These are phyloP conservation scores for Yamadazyma atmosphaerica DNA, from an alignment of 1,139 yeast genomes.

Conservation along the genomic window DNA sequence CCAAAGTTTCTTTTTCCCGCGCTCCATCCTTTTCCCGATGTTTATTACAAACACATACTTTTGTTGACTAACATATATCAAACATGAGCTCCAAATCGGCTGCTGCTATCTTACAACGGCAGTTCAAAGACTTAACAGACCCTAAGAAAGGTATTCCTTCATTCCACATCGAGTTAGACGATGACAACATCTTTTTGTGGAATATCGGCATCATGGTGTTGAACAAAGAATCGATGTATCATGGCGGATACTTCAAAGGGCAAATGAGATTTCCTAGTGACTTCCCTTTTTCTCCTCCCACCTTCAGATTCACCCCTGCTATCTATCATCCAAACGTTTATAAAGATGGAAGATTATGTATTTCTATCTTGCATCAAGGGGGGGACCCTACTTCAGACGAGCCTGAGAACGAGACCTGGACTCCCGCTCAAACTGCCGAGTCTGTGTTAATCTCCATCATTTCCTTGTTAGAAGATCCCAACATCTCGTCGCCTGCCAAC, in stretches of 20 bases:
- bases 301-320: slow-evolving; percentile 90
- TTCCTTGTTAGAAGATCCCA: slow-evolving; percentile 89
- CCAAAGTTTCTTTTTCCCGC: background rate
- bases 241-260: slow-evolving; percentile 95
- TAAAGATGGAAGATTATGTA: slow-evolving; percentile 89
- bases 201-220: slow-evolving; percentile 91
- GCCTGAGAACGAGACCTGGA: slow-evolving; percentile 92
- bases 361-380: slow-evolving; percentile 85
- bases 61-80: background rate
- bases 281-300: slow-evolving; percentile 90
- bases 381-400: slow-evolving; percentile 90
- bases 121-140: slow-evolving; percentile 89
- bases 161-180: slow-evolving; percentile 83
- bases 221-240: slow-evolving; percentile 84
- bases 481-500: slow-evolving; percentile 90
- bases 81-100: slow-evolving; percentile 53
- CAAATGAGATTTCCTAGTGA: slow-evolving; percentile 92
- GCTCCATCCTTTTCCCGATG: background rate
- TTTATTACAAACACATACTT: background rate
- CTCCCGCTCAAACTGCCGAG: slow-evolving; percentile 95
- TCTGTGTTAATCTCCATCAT: slow-evolving; percentile 86
- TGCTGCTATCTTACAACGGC: slow-evolving; percentile 87
- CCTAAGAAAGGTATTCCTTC: slow-evolving; percentile 92
- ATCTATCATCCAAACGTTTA: slow-evolving; percentile 95
- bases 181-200: slow-evolving; percentile 91